Conservation (phyloP, 805 yeast species). For the Myxozyma kluyveri region DNA sequence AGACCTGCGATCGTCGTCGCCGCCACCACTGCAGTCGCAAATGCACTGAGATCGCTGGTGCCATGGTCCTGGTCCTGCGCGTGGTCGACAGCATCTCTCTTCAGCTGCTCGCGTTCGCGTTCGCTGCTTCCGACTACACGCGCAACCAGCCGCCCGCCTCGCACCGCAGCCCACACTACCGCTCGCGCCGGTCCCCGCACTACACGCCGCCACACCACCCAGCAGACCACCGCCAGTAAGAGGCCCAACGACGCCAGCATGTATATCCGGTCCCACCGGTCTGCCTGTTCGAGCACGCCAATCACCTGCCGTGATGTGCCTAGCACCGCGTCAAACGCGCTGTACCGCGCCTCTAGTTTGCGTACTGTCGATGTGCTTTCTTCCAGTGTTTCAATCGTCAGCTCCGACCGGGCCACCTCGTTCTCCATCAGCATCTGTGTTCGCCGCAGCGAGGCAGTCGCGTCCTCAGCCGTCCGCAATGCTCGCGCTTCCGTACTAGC, state of each 20-base stretch:
- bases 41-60: not conserved
- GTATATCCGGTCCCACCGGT: conserved; percentile 39
- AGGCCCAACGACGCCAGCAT: conserved; percentile 42
- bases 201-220: conserved; percentile 43
- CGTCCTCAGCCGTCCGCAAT: conserved; percentile 32
- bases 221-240: conserved; percentile 38
- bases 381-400: conserved; percentile 43
- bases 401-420: conserved; percentile 40
- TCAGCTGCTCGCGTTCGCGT: not conserved
- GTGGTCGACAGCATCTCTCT: not conserved
- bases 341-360: conserved; percentile 39
- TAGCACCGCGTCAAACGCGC: conserved; percentile 40
- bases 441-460: conserved; percentile 36
- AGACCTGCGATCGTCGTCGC: not conserved
- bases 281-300: conserved; percentile 42
- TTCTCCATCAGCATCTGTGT: conserved; percentile 41
- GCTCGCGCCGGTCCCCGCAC: conserved; percentile 37
- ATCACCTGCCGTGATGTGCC: conserved; percentile 40
- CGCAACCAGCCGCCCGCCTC: conserved; percentile 12
- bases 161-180: conserved; percentile 19
- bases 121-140: not conserved
- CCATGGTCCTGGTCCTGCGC: not conserved
- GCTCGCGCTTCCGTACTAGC: conserved; percentile 7
- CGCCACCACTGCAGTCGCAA: not conserved
- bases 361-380: conserved; percentile 37